Evolutionary conservation across 371 early-diverging fungal species (phyloP).

Genomic region (Syncephalis plumigaleata): DNA sequence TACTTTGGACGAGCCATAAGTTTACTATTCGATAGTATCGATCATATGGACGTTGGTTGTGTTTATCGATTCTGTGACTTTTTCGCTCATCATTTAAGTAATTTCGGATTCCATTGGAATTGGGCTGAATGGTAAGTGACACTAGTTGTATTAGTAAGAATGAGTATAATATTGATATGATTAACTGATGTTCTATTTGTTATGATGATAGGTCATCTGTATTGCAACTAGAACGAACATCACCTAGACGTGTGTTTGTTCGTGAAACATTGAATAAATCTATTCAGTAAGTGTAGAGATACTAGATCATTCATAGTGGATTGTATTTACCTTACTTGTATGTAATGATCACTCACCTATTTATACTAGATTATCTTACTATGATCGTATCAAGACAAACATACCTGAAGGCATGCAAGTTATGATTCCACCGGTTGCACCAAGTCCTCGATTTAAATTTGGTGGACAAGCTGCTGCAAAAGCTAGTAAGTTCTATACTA

Average conservation of each 20-base stretch:
- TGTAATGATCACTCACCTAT: neutral
- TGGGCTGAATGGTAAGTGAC: constrained; percentile 71
- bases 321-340: no score
- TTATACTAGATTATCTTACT: constrained; percentile 51
- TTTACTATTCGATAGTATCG: constrained; percentile 37
- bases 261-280: constrained; percentile 68
- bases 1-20: constrained; percentile 24
- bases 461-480: constrained; percentile 7
- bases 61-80: constrained; percentile 60
- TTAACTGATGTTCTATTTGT: neutral
- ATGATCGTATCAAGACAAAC: constrained; percentile 63
- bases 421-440: constrained; percentile 43
- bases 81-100: constrained; percentile 83
- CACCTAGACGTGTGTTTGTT: constrained; percentile 42
- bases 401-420: constrained; percentile 43
- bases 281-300: constrained; percentile 16
- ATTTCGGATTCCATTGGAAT: constrained; percentile 82
- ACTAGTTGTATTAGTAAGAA: no score
- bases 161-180: neutral
- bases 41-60: constrained; percentile 72
- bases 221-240: constrained; percentile 18
- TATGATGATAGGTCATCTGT: constrained; percentile 18
- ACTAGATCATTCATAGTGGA: no score
- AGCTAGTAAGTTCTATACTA: constrained; percentile 4
- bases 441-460: constrained; percentile 49